These are phyloP conservation scores for Fusarium sp. DNA, from an alignment of 2,329 filamentous ascomycete genomes.

Conservation along the genomic window DNA sequence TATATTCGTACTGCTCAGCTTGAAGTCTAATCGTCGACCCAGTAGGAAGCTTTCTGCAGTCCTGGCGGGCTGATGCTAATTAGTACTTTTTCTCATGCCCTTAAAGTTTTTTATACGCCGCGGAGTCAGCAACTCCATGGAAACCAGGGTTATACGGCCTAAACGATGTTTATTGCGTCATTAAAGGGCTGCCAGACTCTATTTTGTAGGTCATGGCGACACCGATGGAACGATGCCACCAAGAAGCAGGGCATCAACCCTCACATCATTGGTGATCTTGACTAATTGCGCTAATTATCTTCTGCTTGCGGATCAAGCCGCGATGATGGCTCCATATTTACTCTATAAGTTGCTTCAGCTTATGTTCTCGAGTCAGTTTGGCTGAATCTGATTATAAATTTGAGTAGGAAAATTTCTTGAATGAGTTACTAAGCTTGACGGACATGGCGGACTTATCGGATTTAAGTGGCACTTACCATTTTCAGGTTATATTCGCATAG, in stretches of 20 bases:
- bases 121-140: background rate
- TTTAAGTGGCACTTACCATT: too few relatives aligned
- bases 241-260: too few relatives aligned
- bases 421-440: background rate
- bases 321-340: rapidly evolving
- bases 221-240: too few relatives aligned
- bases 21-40: too few relatives aligned
- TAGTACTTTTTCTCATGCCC: too few relatives aligned
- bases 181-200: too few relatives aligned
- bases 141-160: too few relatives aligned
- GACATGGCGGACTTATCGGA: background rate
- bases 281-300: background rate
- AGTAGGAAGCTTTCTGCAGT: too few relatives aligned
- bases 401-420: rapidly evolving
- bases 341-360: background rate
- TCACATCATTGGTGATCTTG: too few relatives aligned
- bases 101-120: background rate
- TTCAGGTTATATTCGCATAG: background rate
- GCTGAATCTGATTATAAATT: background rate
- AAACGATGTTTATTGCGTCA: background rate
- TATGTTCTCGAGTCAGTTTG: background rate
- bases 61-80: too few relatives aligned
- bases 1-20: too few relatives aligned
- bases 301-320: rapidly evolving
- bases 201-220: too few relatives aligned